Evolutionary conservation across 2,329 filamentous ascomycete genomes (phyloP), one percentile per base, ranked within the genome.

Genomic region (Colletotrichum spinosum): DNA sequence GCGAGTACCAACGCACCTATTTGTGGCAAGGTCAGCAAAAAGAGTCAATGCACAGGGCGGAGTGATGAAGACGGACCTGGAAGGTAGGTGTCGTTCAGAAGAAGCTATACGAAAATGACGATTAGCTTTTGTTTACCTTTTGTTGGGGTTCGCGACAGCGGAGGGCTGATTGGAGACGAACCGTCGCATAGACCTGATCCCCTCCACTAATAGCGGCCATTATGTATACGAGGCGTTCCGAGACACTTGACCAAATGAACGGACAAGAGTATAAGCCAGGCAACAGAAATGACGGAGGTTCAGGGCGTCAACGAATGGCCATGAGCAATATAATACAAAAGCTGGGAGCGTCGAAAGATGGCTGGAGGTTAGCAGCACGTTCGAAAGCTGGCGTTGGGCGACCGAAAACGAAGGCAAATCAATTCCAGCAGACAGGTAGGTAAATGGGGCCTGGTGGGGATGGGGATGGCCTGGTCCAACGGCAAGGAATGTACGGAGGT

Each of bases 31-130:
- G 70, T 52, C 3, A 69, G 25, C 33, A 49, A 41, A 63, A 69
- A 67, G 71, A 69, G 33, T 58, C 66, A 49, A 35, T 52, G 33
- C 25, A 25, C 25, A 25, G 55, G 51, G 58, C 57, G 38, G 68
- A 55, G 59, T 58, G 44, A 54, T 48, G 54, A 67, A n/a, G 60
- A 77, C 80, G 73, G 84, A 97, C 94, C 94, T 77, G 96, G 95
- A 55, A 99, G 88, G 79, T 99, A 99, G 68, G 87, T 87, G 81
- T 99, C 94, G 81, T 88, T 97, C 81, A 97, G 84, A 61, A 98
- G 88, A 78, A 99, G 92, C 95, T 97, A 79, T 73, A 54, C 17
- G 44, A 69, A 54, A 9, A 46, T 8, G 34, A 39, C 62, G 57
- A 57, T 73, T 63, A 74, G 72, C 64, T 67, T 41, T 61, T 51